These are phyloP conservation scores for Cercospora sesami DNA, from an alignment of 2,329 filamentous ascomycete genomes.

Conservation along the genomic window DNA sequence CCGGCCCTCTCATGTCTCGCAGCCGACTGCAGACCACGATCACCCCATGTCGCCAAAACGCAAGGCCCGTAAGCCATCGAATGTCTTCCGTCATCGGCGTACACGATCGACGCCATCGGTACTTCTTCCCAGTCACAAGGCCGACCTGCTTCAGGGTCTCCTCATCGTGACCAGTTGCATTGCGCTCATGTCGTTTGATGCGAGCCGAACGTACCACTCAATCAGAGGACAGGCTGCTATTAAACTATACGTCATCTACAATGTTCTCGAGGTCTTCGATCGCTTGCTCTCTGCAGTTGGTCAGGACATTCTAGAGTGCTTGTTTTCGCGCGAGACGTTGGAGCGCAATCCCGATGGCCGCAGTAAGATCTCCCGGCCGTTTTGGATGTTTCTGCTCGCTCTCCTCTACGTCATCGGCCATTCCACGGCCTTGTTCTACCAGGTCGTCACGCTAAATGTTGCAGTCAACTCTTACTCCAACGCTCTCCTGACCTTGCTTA, in stretches of 20 bases:
- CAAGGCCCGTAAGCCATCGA: constrained; percentile 30
- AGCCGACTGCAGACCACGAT: neutral
- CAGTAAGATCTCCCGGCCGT: constrained; percentile 83
- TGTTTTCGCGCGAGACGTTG: constrained; percentile 90
- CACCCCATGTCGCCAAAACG: constrained; percentile 16
- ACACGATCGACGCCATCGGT: constrained; percentile 83
- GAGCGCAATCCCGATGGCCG: constrained; percentile 84
- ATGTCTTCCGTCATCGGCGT: constrained; percentile 62
- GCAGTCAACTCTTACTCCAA: constrained; percentile 99
- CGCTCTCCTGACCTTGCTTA: constrained; percentile 81
- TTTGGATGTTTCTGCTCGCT: constrained; percentile 87
- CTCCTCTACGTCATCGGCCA: constrained; percentile 86
- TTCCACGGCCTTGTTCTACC: constrained; percentile 86
- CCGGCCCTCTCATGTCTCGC: neutral
- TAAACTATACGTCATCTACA: constrained; percentile 98
- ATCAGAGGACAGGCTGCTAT: constrained; percentile 95
- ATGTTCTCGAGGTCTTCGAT: constrained; percentile 90
- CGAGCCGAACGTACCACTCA: constrained; percentile 96
- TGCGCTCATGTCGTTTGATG: constrained; percentile 86
- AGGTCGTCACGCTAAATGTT: constrained; percentile 96
- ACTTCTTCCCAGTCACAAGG: constrained; percentile 86
- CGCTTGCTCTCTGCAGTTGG: constrained; percentile 86
- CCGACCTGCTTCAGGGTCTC: constrained; percentile 86
- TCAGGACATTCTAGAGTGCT: constrained; percentile 92
- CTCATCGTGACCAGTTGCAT: constrained; percentile 84